Conservation (phyloP, 2,329 filamentous ascomycete genomes). For the Gaeumannomyces sp. region DNA sequence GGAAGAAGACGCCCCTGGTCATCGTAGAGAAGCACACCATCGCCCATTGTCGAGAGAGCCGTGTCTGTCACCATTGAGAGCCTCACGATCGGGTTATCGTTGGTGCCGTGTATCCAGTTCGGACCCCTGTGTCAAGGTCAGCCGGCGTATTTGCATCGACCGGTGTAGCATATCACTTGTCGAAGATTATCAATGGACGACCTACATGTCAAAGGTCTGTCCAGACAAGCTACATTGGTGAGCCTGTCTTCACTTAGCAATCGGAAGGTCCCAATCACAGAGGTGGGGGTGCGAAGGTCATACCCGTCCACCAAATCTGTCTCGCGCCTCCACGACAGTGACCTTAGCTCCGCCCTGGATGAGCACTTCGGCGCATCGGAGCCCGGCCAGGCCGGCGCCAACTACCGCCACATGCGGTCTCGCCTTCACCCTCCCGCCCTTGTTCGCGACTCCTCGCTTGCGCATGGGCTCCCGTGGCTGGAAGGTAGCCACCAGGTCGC, state of each 20-base stretch:
- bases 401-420: constrained; percentile 39
- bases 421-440: not conserved
- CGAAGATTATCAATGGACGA: not conserved
- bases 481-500: not conserved
- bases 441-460: not conserved
- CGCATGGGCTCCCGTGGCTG: not conserved
- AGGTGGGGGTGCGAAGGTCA: not conserved
- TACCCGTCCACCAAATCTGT: constrained; percentile 49
- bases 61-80: constrained; percentile 43
- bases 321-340: constrained; percentile 50
- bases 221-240: constrained; percentile 20
- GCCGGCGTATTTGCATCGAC: not conserved
- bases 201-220: constrained; percentile 24
- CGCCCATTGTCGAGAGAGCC: constrained; percentile 29
- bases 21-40: not conserved
- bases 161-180: not conserved
- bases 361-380: constrained; percentile 50
- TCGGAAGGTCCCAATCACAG: constrained; percentile 12
- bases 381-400: constrained; percentile 50
- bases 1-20: constrained; percentile 5
- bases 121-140: constrained; percentile 35
- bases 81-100: constrained; percentile 47
- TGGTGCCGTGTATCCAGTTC: constrained; percentile 47
- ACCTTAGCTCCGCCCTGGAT: constrained; percentile 46
- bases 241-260: constrained; percentile 24